A percentile compares a stretch with the other conserved stretches of the same genome.
Conservation (phyloP, 768 basidiomycete genomes). For the Calvatia gigantea region DNA sequence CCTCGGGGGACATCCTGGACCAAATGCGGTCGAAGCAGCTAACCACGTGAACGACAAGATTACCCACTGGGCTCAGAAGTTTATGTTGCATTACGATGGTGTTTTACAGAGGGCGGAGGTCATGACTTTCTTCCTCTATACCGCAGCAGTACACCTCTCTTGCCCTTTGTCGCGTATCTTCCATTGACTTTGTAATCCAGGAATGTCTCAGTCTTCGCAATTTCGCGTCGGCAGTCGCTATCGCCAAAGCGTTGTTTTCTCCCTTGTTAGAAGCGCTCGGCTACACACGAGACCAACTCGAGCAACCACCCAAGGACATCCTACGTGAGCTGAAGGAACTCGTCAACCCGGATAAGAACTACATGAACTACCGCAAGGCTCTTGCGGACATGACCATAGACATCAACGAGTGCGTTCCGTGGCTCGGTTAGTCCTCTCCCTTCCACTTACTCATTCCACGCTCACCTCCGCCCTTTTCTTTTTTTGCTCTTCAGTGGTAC, state of each 20-base stretch:
- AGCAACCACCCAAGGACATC: slow-evolving; percentile 22
- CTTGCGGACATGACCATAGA: slow-evolving; percentile 23
- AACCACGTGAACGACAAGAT: slow-evolving; percentile 36
- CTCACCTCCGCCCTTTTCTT: no score
- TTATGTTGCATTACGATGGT: slow-evolving; percentile 34
- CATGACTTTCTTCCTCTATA: slow-evolving; percentile 41
- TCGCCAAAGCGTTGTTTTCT: slow-evolving; percentile 39
- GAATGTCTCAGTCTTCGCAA: slow-evolving; percentile 43
- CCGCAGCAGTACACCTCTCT: slow-evolving; percentile 30
- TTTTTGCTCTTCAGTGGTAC: slow-evolving; percentile 28
- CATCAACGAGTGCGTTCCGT: slow-evolving; percentile 32
- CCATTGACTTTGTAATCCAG: slow-evolving; percentile 19
- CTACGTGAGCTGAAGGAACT: slow-evolving; percentile 31
- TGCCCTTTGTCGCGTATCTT: neutral
- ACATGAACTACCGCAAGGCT: slow-evolving; percentile 33
- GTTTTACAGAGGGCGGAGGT: slow-evolving; percentile 33
- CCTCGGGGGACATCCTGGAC: slow-evolving; percentile 24
- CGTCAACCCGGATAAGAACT: slow-evolving; percentile 30
- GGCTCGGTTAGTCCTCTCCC: slow-evolving; percentile 29
- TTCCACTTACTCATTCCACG: neutral
- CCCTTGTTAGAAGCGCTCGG: slow-evolving; percentile 32
- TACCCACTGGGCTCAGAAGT: slow-evolving; percentile 36
- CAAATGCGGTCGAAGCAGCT: slow-evolving; percentile 31
- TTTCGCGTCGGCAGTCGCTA: slow-evolving; percentile 40
- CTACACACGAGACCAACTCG: slow-evolving; percentile 28